These are phyloP conservation scores for Cerioporus squamosus DNA, from an alignment of 1,284 basidiomycete genomes.

Conservation along the genomic window DNA sequence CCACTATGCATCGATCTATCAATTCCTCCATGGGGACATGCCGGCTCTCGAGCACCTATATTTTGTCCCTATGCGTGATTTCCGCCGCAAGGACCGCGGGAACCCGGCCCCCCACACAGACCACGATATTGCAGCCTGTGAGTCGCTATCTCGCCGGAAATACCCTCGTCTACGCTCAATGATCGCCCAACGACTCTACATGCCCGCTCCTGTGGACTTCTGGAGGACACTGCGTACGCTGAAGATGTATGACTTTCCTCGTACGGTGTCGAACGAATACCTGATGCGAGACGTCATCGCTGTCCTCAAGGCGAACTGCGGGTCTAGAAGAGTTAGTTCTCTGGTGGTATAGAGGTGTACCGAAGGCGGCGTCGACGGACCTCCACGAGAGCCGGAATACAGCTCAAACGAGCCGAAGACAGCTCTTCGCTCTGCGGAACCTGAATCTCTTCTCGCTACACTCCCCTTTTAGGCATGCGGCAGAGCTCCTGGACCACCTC, in stretches of 20 bases:
- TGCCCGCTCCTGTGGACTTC: not conserved
- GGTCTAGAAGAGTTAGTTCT: slow-evolving; percentile 6
- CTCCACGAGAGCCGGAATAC: not conserved
- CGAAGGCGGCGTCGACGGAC: not conserved
- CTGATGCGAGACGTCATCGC: not conserved
- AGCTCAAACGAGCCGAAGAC: too few species aligned
- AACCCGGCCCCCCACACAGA: too few species aligned
- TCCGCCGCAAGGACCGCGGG: not conserved
- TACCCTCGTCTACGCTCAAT: slow-evolving; percentile 6
- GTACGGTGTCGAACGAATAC: not conserved
- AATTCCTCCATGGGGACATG: not conserved
- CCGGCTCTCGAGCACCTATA: slow-evolving; percentile 5
- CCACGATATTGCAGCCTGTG: not conserved
- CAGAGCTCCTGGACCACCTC: not conserved
- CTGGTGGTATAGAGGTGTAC: not conserved
- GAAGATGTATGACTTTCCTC: not conserved
- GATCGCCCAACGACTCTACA: not conserved
- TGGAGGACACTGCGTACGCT: slow-evolving; percentile 4
- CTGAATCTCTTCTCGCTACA: too few species aligned
- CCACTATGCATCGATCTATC: too few species aligned
- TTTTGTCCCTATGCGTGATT: not conserved
- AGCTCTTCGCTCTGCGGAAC: too few species aligned
- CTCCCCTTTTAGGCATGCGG: not conserved
- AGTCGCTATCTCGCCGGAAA: not conserved
- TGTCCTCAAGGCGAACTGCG: not conserved